A percentile compares a stretch with the other conserved stretches of the same genome.
These are phyloP conservation scores for Boletus speciosus DNA, from an alignment of 768 basidiomycete species.

Conservation along the genomic window DNA sequence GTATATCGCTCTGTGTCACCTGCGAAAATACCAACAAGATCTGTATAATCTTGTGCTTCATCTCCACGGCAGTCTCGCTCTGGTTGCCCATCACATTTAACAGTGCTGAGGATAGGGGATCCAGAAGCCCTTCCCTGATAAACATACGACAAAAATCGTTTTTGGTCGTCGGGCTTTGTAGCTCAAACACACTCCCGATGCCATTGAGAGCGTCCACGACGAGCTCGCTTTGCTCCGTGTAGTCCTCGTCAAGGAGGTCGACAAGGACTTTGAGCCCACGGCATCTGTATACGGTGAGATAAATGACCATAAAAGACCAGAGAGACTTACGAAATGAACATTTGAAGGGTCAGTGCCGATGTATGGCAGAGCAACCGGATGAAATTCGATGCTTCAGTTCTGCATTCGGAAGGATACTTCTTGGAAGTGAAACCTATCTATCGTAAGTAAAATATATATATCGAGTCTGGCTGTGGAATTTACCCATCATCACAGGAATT, in stretches of 20 bases:
- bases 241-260: slow-evolving; percentile 95
- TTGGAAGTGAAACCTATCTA: slow-evolving; percentile 84
- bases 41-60: slow-evolving; percentile 86
- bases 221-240: slow-evolving; percentile 84
- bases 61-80: slow-evolving; percentile 61
- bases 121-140: slow-evolving; percentile 90
- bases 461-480: slow-evolving; percentile 18
- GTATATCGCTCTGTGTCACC: slow-evolving; percentile 92
- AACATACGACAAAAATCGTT: slow-evolving; percentile 99
- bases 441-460: neutral
- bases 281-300: slow-evolving; percentile 50
- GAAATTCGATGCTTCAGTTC: slow-evolving; percentile 93
- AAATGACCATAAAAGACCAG: neutral
- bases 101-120: slow-evolving; percentile 87
- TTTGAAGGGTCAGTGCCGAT: slow-evolving; percentile 90
- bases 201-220: slow-evolving; percentile 93
- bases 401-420: slow-evolving; percentile 88
- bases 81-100: slow-evolving; percentile 81
- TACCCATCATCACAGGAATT: slow-evolving; percentile 93
- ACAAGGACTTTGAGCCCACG: slow-evolving; percentile 93
- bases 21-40: slow-evolving; percentile 91
- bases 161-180: slow-evolving; percentile 94
- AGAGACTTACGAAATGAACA: slow-evolving; percentile 95
- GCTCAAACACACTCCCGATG: slow-evolving; percentile 91
- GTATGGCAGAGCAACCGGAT: slow-evolving; percentile 89